Evolutionary conservation across 2,329 filamentous ascomycete genomes (phyloP), one percentile per base, ranked within the genome.

Genomic region (Penicillium polonicum): DNA sequence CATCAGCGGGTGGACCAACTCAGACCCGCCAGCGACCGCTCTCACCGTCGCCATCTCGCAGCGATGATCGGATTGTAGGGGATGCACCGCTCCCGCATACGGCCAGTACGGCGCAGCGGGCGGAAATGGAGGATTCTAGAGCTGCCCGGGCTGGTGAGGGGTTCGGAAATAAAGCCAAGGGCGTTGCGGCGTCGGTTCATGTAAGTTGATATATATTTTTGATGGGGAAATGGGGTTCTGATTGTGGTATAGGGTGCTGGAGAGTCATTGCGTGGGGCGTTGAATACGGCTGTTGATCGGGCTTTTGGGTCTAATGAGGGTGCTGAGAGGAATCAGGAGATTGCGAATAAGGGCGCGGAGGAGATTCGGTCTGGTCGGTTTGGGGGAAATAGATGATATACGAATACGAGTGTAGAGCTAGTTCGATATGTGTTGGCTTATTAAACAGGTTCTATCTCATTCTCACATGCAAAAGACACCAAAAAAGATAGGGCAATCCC

Each of bases 201-300:
- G 74, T 76, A 63, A 66, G 74, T 70, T 43, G 21, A 10, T 5
- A 21, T 2, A 10, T 39, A 7, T 12, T 8, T 33, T 19, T 35
- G 19, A 27, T 48, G 23, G 5, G 13, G 12, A 17, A 12, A 35
- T 19, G 12, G 12, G 39, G 9, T 21, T 43, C 17, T 53, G 4
- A 52, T 59, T 29, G 9, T 9, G 33, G 8, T 15, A 23, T 61
- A 78, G 74, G 76, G 76, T 8, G 68, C 69, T 19, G 76, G 76
- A 6, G 76, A 79, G 59, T 71, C 71, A 4, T 62, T 78, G 35
- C 74, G 76, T 19, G 76, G 76, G 5, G 69, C 68, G 2, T 48
- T 75, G 4, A 74, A 66, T 52, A 68, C 72, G n/a, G 70, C 72
- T 0, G 68, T 77, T 42, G 76, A 79, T 58, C 66, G 70, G 51